phyloP scores from a whole-genome alignment of 225 moss, liverwort and hornwort genomes.

The Physcomitrium patens region DNA sequence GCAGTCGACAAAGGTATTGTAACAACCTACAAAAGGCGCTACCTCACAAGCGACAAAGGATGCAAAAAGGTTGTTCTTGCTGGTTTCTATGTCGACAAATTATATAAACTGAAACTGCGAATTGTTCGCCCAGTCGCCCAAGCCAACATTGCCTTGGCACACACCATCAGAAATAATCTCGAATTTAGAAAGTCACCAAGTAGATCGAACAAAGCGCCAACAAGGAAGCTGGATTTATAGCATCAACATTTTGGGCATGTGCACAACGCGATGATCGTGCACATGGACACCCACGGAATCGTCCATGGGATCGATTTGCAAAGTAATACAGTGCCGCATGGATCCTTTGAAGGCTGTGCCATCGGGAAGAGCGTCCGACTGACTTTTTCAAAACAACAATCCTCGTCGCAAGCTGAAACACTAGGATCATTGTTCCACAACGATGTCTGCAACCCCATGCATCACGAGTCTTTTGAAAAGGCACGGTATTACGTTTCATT shows the following conservation, averaged over 20 bases:
- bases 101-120: neutral
- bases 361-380: too few species aligned
- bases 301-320: too few species aligned
- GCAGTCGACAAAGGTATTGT: too few species aligned
- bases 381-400: neutral
- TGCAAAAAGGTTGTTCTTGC: neutral
- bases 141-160: too few species aligned
- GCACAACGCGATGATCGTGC: neutral
- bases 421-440: neutral
- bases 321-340: too few species aligned
- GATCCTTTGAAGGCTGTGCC: too few species aligned
- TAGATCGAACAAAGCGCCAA: neutral
- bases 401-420: neutral
- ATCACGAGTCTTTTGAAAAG: neutral
- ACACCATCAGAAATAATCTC: too few species aligned
- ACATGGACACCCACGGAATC: too few species aligned
- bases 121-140: too few species aligned
- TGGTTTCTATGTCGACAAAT: neutral
- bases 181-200: rapidly evolving
- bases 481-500: conserved; percentile 3
- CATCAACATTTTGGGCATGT: neutral
- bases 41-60: neutral
- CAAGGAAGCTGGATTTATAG: neutral
- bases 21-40: neutral
- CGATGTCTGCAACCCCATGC: too few species aligned